Conservation (phyloP, 208 protist genomes). For the Acanthamoeba culbertsoni region DNA sequence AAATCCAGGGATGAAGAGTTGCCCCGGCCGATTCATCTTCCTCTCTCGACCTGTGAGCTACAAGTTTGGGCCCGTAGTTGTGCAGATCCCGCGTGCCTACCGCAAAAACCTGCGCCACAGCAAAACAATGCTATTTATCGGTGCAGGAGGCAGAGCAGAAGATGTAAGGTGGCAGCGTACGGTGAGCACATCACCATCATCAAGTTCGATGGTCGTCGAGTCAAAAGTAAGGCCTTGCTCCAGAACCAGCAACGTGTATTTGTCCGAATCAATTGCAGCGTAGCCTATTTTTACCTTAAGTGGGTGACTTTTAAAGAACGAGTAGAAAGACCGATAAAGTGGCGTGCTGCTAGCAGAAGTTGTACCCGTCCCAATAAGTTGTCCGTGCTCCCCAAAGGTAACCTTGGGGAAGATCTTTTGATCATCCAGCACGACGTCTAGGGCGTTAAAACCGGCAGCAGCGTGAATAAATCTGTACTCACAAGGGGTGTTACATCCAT, state of each 20-base stretch:
- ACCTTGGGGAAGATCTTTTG: neutral
- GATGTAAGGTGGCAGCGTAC: neutral
- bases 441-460: neutral
- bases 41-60: neutral
- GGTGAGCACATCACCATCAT: neutral
- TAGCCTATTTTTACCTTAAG: neutral
- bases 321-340: neutral
- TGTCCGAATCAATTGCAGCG: neutral
- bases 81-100: neutral
- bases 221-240: neutral
- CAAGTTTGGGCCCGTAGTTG: neutral
- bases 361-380: neutral
- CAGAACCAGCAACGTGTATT: neutral
- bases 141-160: neutral
- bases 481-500: neutral
- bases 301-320: neutral
- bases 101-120: neutral
- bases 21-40: neutral
- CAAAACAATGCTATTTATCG: too few relatives aligned
- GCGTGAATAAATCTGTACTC: neutral
- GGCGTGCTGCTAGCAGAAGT: neutral
- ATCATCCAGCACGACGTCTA: neutral
- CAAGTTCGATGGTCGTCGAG: neutral
- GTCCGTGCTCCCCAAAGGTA: neutral
- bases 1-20: neutral